A percentile compares a stretch with the other conserved stretches of the same genome.
phyloP scores from a whole-genome alignment of 2,329 filamentous ascomycete species.

The Emericellopsis cladophorae region DNA sequence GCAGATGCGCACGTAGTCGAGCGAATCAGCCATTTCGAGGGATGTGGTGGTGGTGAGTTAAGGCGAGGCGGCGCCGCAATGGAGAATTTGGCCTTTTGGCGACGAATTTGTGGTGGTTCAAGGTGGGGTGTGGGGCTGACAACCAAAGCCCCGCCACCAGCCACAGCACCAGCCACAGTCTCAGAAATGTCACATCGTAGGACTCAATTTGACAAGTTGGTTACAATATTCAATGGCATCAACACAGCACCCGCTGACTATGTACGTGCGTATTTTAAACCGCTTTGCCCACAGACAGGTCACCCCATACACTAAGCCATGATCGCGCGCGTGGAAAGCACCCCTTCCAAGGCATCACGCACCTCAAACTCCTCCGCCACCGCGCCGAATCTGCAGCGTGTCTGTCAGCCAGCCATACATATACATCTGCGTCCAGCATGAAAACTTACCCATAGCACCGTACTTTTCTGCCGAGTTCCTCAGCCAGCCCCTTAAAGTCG shows the following conservation, averaged over 20 bases:
- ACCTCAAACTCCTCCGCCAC: constrained; percentile 59
- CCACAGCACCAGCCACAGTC: too few relatives aligned
- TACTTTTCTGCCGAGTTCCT: constrained; percentile 66
- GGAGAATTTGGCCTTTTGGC: constrained; percentile 8
- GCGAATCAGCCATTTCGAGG: constrained; percentile 36
- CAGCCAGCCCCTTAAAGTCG: constrained; percentile 61
- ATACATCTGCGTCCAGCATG: neutral
- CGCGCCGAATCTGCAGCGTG: constrained; percentile 39
- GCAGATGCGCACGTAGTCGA: constrained; percentile 51
- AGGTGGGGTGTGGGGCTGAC: constrained; percentile 17
- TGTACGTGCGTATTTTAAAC: too few relatives aligned
- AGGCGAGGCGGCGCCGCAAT: constrained; percentile 2
- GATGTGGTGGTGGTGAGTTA: neutral
- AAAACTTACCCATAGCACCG: constrained; percentile 83
- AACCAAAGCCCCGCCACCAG: neutral
- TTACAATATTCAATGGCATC: neutral
- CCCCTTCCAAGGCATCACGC: constrained; percentile 61
- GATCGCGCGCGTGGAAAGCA: constrained; percentile 15
- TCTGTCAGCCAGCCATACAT: neutral
- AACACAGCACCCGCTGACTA: neutral
- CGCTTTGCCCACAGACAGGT: too few relatives aligned
- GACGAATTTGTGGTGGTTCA: constrained; percentile 23
- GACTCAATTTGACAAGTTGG: constrained; percentile 11
- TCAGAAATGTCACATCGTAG: neutral
- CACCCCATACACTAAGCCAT: too few relatives aligned